Evolutionary conservation across 306 rosid genomes (phyloP), one percentile per base, ranked within the genome.

Genomic region (Carpinus fangiana): DNA sequence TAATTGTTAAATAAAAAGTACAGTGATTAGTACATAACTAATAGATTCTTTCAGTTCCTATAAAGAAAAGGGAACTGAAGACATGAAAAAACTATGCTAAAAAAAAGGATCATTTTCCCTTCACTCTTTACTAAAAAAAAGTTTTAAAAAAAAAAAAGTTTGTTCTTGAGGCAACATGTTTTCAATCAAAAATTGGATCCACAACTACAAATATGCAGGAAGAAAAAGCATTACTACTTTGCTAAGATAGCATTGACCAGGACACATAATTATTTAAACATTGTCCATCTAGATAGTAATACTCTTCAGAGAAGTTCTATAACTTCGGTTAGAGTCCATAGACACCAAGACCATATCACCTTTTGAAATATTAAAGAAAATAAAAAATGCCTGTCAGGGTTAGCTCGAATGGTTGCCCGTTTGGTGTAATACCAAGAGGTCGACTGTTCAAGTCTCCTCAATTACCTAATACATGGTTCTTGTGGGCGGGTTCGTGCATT

Each of bases 1-100:
- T 80, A 47, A 20, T 66, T 66, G 65, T 67, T 23, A 57, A 31
- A 68, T 11, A 20, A 72, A 43, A 65, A 73, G 48, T 14, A 73
- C 45, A 12, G 2, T 34, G 20, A 68, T 66, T 23, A 43, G 46
- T 34, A 72, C n/a, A 55, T n/a, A 64, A 53, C 23, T 36, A 50
- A 71, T 68, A 41, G n/a, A 23, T 20, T n/a, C 55, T 28, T 13
- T 72, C 76, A 23, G 17, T 26, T 70, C 59, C 8, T 11, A 54
- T 31, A 57, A 28, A 70, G 13, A 60, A 59, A n/a, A 18, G 17
- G 72, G 55, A 48, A 70, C 1, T 1, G 2, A 9, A 4, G 9
- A 31, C 47, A 53, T 1, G 26, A 28, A 31, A 14, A 20, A 1
- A 34, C 1, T 16, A 8, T 31, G 50, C 20, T 31, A 38, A 34